Conservation (phyloP, 805 yeast genomes). For the Yarrowia sp. region DNA sequence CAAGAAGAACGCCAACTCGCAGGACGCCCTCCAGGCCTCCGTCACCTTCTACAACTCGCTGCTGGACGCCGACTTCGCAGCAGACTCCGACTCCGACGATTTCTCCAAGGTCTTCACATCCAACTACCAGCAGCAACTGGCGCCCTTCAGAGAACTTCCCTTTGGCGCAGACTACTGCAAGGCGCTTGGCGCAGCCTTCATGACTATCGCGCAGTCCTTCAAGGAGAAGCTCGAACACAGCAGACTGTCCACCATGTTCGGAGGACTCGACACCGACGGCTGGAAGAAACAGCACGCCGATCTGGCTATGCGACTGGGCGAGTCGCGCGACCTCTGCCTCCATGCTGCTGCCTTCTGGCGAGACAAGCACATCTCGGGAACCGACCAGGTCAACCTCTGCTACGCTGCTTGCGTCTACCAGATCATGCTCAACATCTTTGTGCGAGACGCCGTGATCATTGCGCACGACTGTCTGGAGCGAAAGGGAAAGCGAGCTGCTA, state of each 20-base stretch:
- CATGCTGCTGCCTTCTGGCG: conserved; percentile 17
- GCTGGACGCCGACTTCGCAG: not conserved
- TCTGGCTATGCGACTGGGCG: conserved; percentile 10
- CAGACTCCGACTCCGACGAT: not conserved
- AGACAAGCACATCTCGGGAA: conserved; percentile 1
- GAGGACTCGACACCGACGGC: conserved; percentile 1
- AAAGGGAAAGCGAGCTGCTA: not conserved
- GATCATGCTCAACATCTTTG: conserved; percentile 13
- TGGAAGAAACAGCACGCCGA: conserved; percentile 21
- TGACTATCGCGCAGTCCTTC: conserved; percentile 20
- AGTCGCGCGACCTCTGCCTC: not conserved
- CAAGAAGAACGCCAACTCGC: conserved; percentile 1
- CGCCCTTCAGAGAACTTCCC: conserved; percentile 16
- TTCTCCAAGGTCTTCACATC: conserved; percentile 4
- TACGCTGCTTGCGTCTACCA: conserved; percentile 20
- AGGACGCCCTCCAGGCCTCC: conserved; percentile 4
- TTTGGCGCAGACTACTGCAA: conserved; percentile 21
- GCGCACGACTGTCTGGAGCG: not conserved
- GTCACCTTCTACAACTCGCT: conserved; percentile 9
- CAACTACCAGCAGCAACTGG: conserved; percentile 5
- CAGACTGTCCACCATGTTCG: not conserved
- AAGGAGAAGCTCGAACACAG: conserved; percentile 16
- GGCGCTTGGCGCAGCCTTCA: conserved; percentile 12
- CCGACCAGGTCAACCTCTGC: conserved; percentile 15
- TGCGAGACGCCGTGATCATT: not conserved